Conservation (phyloP, 108 stramenopile species). For the Cyclotella cryptica region DNA sequence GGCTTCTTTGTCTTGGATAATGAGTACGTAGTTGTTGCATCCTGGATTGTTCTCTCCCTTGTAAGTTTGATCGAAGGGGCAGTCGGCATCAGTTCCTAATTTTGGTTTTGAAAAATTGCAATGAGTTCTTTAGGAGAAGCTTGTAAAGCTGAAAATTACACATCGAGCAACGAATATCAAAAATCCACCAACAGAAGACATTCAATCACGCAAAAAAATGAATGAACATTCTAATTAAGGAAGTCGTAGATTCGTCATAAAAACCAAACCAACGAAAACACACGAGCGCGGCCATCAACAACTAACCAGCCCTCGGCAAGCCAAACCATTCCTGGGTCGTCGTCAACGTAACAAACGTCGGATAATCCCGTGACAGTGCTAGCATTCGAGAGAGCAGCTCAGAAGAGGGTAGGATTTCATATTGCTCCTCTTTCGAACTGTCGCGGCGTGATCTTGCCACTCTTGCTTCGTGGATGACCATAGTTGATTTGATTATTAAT, state of each 20-base stretch:
- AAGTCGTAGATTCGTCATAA: background rate
- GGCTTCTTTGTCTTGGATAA: slow-evolving; percentile 77
- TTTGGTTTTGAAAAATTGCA: no score
- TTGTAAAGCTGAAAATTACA: no score
- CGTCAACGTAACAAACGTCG: slow-evolving; percentile 67
- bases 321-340: slow-evolving; percentile 79
- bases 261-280: background rate
- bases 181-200: no score
- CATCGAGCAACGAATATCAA: no score
- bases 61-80: slow-evolving; percentile 46
- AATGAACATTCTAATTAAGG: background rate
- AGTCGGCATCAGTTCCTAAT: slow-evolving; percentile 38
- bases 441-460: no score
- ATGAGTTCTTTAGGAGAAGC: background rate
- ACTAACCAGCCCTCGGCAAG: slow-evolving; percentile 75
- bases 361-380: slow-evolving; percentile 59
- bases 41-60: slow-evolving; percentile 44
- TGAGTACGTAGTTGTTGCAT: slow-evolving; percentile 82
- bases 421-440: slow-evolving; percentile 29
- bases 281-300: background rate
- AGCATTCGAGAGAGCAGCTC: slow-evolving; percentile 43
- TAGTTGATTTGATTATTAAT: background rate
- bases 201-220: background rate
- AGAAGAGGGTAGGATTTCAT: slow-evolving; percentile 51
- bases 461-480: background rate